phyloP scores from a whole-genome alignment of 768 basidiomycete species.

The Termitomyces sp. region DNA sequence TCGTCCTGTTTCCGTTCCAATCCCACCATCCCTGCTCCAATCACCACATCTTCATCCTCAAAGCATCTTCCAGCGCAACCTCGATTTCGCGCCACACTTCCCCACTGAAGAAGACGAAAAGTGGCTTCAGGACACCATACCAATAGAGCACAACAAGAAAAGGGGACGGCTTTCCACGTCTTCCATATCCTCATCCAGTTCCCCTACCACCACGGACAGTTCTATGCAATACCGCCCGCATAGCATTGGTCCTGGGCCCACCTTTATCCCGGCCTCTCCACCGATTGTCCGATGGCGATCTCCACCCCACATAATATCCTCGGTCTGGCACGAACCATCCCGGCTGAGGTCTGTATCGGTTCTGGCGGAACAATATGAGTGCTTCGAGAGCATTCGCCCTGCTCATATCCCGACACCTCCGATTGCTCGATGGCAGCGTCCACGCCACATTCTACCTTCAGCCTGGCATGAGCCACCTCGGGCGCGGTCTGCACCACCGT shows the following conservation, averaged over 20 bases:
- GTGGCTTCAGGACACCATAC: constrained; percentile 66
- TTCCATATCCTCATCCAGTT: constrained; percentile 2
- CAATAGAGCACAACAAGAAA: constrained; percentile 26
- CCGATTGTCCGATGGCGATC: constrained; percentile 22
- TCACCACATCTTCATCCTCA: constrained; percentile 52
- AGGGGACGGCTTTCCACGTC: constrained; percentile 5
- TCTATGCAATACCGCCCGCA: neutral
- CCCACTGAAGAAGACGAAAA: constrained; percentile 52
- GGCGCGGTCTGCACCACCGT: constrained; percentile 18
- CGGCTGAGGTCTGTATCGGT: constrained; percentile 19
- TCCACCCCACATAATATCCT: constrained; percentile 7
- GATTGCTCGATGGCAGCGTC: constrained; percentile 18
- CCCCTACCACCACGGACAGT: neutral
- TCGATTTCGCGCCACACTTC: constrained; percentile 24
- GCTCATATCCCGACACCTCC: constrained; percentile 15
- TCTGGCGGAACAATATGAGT: constrained; percentile 7
- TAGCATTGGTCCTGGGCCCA: neutral
- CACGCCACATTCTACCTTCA: constrained; percentile 9
- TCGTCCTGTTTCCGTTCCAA: constrained; percentile 38
- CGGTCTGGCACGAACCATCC: constrained; percentile 14
- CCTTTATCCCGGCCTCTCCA: constrained; percentile 16
- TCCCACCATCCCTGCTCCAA: constrained; percentile 55
- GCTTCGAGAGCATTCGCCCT: neutral
- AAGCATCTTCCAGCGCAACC: constrained; percentile 44
- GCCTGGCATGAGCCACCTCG: constrained; percentile 16